phyloP scores from a whole-genome alignment of 1,139 yeast genomes.

The Debaryomyces fabryi region DNA sequence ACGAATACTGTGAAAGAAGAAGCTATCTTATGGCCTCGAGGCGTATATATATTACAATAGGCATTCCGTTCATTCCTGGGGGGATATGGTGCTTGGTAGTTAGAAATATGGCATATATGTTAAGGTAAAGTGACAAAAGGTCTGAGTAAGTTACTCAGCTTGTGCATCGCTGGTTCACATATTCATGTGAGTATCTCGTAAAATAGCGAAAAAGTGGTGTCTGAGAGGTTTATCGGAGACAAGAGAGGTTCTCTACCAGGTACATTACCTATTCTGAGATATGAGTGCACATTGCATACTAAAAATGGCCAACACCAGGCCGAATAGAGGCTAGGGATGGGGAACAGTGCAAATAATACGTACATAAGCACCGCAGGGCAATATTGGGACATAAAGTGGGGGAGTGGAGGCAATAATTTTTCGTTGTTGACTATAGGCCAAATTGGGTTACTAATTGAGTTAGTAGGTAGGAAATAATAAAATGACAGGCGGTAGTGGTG shows the following conservation, averaged over 20 bases:
- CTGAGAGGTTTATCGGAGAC: not conserved
- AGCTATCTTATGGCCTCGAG: not conserved
- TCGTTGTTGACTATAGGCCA: not conserved
- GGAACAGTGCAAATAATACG: not conserved
- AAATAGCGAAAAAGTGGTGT: not conserved
- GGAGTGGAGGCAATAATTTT: not conserved
- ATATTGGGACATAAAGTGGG: not conserved
- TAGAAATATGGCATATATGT: not conserved
- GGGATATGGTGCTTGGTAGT: not conserved
- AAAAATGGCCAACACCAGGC: not conserved
- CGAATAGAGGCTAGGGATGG: not conserved
- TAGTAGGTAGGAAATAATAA: not conserved
- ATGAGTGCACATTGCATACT: not conserved
- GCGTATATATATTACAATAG: not conserved
- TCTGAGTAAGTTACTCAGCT: not conserved
- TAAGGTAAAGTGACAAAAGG: not conserved
- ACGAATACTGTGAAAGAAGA: not conserved
- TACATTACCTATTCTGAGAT: not conserved
- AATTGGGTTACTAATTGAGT: not conserved
- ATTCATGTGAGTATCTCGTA: slow-evolving; percentile 1
- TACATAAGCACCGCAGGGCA: not conserved
- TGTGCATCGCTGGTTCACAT: not conserved
- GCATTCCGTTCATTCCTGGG: not conserved
- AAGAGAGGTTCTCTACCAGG: not conserved
- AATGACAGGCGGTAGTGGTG: not conserved